A percentile compares a stretch with the other conserved stretches of the same genome.
phyloP scores from a whole-genome alignment of 2,329 filamentous ascomycete genomes.

The Aspergillus neoniger region DNA sequence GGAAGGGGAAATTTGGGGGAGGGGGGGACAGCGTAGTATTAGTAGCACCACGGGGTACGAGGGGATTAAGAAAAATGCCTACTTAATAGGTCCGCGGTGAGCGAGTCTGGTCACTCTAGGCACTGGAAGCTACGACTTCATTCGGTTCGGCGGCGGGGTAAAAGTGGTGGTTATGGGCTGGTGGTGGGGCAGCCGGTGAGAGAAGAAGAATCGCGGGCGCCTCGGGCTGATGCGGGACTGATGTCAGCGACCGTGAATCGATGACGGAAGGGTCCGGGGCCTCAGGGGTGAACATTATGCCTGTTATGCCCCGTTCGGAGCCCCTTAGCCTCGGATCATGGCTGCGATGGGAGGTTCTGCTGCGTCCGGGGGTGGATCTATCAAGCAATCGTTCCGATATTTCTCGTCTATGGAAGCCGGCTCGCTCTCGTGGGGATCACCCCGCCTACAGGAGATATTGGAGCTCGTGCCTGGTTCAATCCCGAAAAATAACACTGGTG shows the following conservation, averaged over 20 bases:
- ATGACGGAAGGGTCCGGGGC: slow-evolving; percentile 34
- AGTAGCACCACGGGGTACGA: slow-evolving; percentile 2
- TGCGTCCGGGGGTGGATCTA: slow-evolving; percentile 17
- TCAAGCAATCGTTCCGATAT: slow-evolving; percentile 19
- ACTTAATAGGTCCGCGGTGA: slow-evolving; percentile 25
- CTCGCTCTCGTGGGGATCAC: not conserved
- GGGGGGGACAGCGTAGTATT: slow-evolving; percentile 12
- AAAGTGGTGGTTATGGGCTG: slow-evolving; percentile 16
- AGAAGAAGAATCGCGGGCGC: slow-evolving; percentile 20
- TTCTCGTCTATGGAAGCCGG: slow-evolving; percentile 6
- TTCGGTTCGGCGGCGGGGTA: slow-evolving; percentile 27
- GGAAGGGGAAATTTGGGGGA: slow-evolving; percentile 11
- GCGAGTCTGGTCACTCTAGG: slow-evolving; percentile 15
- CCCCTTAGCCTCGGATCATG: slow-evolving; percentile 27
- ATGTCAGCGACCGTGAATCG: slow-evolving; percentile 35
- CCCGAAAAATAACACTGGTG: not conserved
- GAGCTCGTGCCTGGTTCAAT: not conserved
- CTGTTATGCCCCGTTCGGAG: slow-evolving; percentile 9
- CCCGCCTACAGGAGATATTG: not conserved
- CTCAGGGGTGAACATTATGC: slow-evolving; percentile 24
- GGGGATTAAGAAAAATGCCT: slow-evolving; percentile 16
- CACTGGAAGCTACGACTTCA: not conserved
- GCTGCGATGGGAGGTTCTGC: slow-evolving; percentile 5
- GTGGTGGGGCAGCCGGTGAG: slow-evolving; percentile 34
- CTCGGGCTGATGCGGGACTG: slow-evolving; percentile 47